Base-by-base conservation (phyloP, 805 yeast genomes). In the Lachancea nothofagi region DNA sequence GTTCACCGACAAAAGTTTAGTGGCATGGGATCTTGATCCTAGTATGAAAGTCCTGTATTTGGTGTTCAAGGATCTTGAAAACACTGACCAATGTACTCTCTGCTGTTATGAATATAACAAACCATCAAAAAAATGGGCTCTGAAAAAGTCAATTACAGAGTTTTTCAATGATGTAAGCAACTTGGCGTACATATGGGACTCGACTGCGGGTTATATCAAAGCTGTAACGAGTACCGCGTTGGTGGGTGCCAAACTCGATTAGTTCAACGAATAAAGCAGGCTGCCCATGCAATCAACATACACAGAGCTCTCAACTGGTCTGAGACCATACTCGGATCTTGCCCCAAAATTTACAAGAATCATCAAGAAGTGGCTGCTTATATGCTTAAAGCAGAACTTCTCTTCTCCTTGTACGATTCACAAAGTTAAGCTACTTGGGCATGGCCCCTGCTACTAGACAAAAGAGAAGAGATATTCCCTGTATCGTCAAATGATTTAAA, bases 21-120 rank as follows among this genome's bases (percentile, higher is more conserved):
- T 33, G 12, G 19, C 27, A 5, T 37, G 40, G 27, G 46, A 43
- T 21, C 10, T 36, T 7, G 46, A 43, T 15, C 41, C 38, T 12
- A 36, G 41, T 14, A 36, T 36, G 23, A 43, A 39, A 26, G 23
- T 23, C 13, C 26, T 43, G 12, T 39, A 27, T 28, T 13, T 32
- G n/a, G 19, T 27, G 8, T 8, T 17, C 8, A 38, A 39, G 18
- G 29, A 29, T n/a, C n/a, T n/a, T 9, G 33, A 19, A 17, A 17
- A 22, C 20, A 28, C n/a, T n/a, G 25, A 24, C 15, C 23, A 10
- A 14, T 13, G 8, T 4, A 31, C 10, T 9, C 14, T 39, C 7
- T 17, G 21, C 7, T 23, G 10, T 2, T 39, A 33, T 21, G 13
- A 10, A 4, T 33, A 15, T 19, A 19, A 33, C 7, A 39, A 39